A percentile compares a stretch with the other conserved stretches of the same genome.
These are phyloP conservation scores for Pseudoneurospora amorphoporcata DNA, from an alignment of 495 filamentous ascomycete species.

Conservation along the genomic window DNA sequence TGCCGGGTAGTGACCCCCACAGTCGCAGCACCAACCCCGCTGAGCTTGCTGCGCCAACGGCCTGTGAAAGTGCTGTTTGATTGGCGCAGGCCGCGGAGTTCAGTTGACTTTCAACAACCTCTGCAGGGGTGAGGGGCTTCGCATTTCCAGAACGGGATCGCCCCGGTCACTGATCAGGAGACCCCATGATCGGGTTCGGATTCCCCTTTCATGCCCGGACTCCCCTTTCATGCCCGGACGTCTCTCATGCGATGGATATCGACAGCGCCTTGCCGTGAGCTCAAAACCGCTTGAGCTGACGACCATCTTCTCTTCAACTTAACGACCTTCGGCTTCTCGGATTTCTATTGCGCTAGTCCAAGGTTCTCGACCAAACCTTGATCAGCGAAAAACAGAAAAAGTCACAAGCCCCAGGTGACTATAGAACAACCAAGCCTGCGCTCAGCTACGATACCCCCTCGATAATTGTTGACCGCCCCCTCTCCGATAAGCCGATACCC, in stretches of 20 bases:
- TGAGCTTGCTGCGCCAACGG: not conserved
- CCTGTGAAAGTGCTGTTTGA: not conserved
- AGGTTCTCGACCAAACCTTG: not conserved
- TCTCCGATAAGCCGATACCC: not conserved
- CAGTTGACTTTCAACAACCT: not conserved
- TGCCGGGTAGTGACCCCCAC: not conserved
- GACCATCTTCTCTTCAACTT: not conserved
- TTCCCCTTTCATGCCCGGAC: not conserved
- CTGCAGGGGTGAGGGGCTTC: not conserved
- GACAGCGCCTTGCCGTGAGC: not conserved
- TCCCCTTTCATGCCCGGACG: not conserved
- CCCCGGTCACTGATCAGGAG: not conserved
- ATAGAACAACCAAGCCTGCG: not conserved
- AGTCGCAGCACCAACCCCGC: not conserved
- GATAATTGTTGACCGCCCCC: not conserved
- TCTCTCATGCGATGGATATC: not conserved
- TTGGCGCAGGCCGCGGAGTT: not conserved
- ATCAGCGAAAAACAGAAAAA: not conserved
- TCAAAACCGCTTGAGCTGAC: not conserved
- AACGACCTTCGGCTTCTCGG: not conserved
- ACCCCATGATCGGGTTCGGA: not conserved
- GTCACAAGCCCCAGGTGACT: not conserved
- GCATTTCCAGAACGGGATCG: not conserved
- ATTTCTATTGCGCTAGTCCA: not conserved
- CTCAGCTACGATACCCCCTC: not conserved